Evolutionary conservation across 495 filamentous ascomycete genomes (phyloP).

Genomic region (Penicillium egyptiacum): DNA sequence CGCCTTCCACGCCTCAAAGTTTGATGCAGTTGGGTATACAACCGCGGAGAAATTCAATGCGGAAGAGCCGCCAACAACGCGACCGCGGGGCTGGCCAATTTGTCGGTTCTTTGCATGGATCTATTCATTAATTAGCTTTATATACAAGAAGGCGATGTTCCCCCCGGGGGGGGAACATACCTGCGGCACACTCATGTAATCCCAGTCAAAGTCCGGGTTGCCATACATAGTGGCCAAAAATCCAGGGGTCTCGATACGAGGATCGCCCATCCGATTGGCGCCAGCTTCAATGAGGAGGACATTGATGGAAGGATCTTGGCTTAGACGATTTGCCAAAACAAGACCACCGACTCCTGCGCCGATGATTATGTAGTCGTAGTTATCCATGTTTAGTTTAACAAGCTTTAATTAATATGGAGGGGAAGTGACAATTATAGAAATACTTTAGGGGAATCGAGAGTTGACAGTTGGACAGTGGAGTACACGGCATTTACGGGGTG

Average conservation of each 20-base stretch:
- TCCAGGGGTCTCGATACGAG: slow-evolving; percentile 45
- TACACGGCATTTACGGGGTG: background rate
- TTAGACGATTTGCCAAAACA: slow-evolving; percentile 48
- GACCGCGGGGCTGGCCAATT: slow-evolving; percentile 44
- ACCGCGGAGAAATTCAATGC: slow-evolving; percentile 45
- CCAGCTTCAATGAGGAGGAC: slow-evolving; percentile 58
- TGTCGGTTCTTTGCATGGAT: slow-evolving; percentile 25
- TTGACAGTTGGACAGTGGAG: background rate
- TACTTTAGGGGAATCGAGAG: too few relatives aligned
- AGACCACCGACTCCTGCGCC: slow-evolving; percentile 50
- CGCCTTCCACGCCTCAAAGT: slow-evolving; percentile 49
- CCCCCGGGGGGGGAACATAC: slow-evolving; percentile 29
- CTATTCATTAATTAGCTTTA: background rate
- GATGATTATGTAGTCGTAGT: slow-evolving; percentile 39
- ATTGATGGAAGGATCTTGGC: slow-evolving; percentile 37
- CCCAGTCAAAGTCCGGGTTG: slow-evolving; percentile 56
- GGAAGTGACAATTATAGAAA: background rate
- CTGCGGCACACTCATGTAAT: slow-evolving; percentile 53
- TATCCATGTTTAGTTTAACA: slow-evolving; percentile 2
- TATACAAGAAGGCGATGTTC: too few relatives aligned
- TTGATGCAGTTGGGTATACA: slow-evolving; percentile 28
- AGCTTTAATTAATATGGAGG: background rate
- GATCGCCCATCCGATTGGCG: slow-evolving; percentile 43
- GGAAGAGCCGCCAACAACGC: slow-evolving; percentile 56
- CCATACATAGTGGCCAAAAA: slow-evolving; percentile 41